Evolutionary conservation across 495 filamentous ascomycete species (phyloP), one percentile per base, ranked within the genome.

Genomic region (Hypoxylon fuscum): DNA sequence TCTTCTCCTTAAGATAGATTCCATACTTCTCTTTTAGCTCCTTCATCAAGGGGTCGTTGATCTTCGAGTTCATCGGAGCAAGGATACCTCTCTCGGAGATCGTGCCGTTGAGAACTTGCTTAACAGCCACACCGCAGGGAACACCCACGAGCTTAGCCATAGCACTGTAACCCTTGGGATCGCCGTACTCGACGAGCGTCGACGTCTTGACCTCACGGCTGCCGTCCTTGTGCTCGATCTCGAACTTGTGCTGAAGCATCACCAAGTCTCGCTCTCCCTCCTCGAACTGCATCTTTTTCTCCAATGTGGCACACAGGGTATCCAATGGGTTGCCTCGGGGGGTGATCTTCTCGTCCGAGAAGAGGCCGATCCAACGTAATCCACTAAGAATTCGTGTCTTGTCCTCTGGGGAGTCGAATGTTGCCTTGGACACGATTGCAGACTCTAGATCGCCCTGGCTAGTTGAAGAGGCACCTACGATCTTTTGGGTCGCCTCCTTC

Each of bases 231-330:
- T 88, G 75, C 81, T 97, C 90, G 68, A 97, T 90, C 72, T 88
- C 88, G 73, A 97, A 97, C 73, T 89, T 92, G 83, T 98, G 95
- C 79, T 96, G 92, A 34, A 97, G 85, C 84, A 95, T 90, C 50
- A 87, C 85, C 45, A 62, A 40, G 18, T 66, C 67, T 34, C 94
- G 87, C 86, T 97, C 95, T 32, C 83, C 87, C 54, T 88, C 81
- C 64, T 82, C 90, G 73, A 88, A 97, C 72, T 89, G 83, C 91
- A 97, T 96, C 84, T 96, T 96, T 79, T 89, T 73, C 78, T 96
- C 93, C 10, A 97, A 83, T 14, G 87, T 89, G 27, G 92, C 93
- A 75, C 94, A 97, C 15, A 98, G 85, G 15, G 90, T 94, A 64
- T 96, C 93, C 23, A 96, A 80, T 1, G 90, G 90, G 78, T 88